These are phyloP conservation scores for Wallacemonas sp. DNA, from an alignment of 208 protist genomes.

Conservation along the genomic window DNA sequence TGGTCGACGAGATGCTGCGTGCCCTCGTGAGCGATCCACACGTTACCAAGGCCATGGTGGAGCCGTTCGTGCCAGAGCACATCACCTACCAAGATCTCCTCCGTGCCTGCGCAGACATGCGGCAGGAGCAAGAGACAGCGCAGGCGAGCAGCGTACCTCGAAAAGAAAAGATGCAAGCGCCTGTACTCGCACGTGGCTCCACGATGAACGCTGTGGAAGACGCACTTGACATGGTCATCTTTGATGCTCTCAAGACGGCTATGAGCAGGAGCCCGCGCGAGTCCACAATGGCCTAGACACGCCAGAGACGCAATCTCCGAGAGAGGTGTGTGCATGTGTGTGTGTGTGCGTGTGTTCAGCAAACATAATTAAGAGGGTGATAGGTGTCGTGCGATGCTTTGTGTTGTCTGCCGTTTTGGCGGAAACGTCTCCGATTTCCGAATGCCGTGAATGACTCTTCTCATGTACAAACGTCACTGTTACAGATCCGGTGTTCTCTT, in stretches of 20 bases:
- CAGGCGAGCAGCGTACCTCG: neutral
- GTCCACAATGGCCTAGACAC: no score
- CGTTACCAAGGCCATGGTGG: constrained; percentile 61
- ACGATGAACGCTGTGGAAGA: constrained; percentile 55
- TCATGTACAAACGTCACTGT: no score
- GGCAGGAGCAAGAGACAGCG: neutral
- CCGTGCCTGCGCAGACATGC: neutral
- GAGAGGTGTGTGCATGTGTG: no score
- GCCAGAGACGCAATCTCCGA: no score
- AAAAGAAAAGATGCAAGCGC: constrained; percentile 5
- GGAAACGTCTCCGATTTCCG: no score
- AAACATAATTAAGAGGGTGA: no score
- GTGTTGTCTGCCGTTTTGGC: no score
- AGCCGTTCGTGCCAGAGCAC: constrained; percentile 23
- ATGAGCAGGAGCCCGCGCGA: constrained; percentile 9
- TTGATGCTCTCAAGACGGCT: constrained; percentile 15
- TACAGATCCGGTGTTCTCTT: no score
- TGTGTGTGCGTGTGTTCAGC: no score
- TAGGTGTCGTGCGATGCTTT: no score
- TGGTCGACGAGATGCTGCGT: constrained; percentile 74
- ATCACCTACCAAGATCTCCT: constrained; percentile 34
- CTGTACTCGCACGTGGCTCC: constrained; percentile 1
- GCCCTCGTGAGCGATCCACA: constrained; percentile 48
- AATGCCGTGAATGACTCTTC: no score
- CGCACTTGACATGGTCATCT: constrained; percentile 36